These are phyloP conservation scores for Phytophthora kernoviae DNA, from an alignment of 352 stramenopile species.

Conservation along the genomic window DNA sequence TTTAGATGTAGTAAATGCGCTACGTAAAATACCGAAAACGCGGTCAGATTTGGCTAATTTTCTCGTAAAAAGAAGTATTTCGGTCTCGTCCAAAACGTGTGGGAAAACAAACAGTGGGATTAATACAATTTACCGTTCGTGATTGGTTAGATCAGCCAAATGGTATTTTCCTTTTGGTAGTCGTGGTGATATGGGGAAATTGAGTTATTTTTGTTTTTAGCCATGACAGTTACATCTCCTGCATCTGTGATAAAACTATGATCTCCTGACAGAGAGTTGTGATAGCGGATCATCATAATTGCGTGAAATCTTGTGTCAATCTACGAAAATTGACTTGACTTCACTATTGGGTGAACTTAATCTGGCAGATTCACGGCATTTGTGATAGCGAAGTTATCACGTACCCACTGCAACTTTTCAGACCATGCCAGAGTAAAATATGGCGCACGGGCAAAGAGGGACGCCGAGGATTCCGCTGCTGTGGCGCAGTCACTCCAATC, in stretches of 20 bases:
- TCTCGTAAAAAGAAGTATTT: too few relatives aligned
- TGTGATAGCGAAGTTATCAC: constrained; percentile 1
- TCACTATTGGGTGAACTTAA: background rate
- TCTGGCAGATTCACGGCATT: background rate
- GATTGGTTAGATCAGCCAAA: too few relatives aligned
- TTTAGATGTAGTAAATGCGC: too few relatives aligned
- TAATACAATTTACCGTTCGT: too few relatives aligned
- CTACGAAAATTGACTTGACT: background rate
- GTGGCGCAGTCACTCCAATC: constrained; percentile 5
- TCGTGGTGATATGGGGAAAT: too few relatives aligned
- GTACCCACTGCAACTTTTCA: background rate
- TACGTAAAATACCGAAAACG: too few relatives aligned
- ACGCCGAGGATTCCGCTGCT: background rate
- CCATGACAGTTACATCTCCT: background rate
- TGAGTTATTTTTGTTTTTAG: too few relatives aligned
- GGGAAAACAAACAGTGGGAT: too few relatives aligned
- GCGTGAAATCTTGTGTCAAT: background rate
- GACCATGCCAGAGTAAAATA: background rate
- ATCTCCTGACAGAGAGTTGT: background rate
- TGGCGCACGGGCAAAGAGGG: too few relatives aligned
- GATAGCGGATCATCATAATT: background rate
- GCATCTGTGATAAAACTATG: background rate
- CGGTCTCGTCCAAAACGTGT: too few relatives aligned
- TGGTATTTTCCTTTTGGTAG: too few relatives aligned
- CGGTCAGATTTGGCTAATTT: too few relatives aligned